These are phyloP conservation scores for Ilyonectria destructans DNA, from an alignment of 2,329 filamentous ascomycete genomes.

Conservation along the genomic window DNA sequence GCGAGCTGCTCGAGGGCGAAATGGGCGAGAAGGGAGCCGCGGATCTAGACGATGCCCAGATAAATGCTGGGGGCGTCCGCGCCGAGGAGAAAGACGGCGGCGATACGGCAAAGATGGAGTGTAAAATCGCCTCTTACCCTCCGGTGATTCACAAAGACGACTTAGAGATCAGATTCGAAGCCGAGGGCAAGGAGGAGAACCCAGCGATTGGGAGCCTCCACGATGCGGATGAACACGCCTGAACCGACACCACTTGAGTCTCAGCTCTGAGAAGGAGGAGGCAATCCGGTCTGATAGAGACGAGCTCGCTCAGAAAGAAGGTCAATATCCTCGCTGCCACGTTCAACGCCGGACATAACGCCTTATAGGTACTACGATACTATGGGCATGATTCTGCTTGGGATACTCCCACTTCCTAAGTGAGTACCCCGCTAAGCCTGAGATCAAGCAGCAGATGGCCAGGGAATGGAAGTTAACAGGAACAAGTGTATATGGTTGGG, in stretches of 20 bases:
- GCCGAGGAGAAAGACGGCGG: conserved; percentile 39
- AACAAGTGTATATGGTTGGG: too few species aligned
- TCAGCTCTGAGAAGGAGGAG: too few species aligned
- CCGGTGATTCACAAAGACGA: conserved; percentile 49
- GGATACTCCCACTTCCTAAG: too few species aligned
- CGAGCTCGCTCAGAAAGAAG: too few species aligned
- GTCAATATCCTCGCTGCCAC: too few species aligned
- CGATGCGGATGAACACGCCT: conserved; percentile 52
- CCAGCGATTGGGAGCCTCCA: conserved; percentile 48
- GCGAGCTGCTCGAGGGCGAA: conserved; percentile 67
- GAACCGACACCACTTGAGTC: conserved; percentile 51
- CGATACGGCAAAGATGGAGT: conserved; percentile 24
- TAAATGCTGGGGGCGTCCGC: conserved; percentile 68
- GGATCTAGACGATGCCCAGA: conserved; percentile 72
- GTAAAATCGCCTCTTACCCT: conserved; percentile 36
- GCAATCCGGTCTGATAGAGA: too few species aligned
- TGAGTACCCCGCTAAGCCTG: too few species aligned
- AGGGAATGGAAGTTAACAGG: too few species aligned
- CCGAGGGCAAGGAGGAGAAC: conserved; percentile 37
- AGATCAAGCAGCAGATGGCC: too few species aligned
- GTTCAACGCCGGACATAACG: too few species aligned
- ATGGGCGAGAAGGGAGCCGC: conserved; percentile 72
- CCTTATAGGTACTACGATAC: too few species aligned
- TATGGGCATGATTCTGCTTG: too few species aligned
- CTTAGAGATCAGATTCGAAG: conserved; percentile 40